phyloP scores from a whole-genome alignment of 1,284 basidiomycete genomes.

The Mycena citricolor region DNA sequence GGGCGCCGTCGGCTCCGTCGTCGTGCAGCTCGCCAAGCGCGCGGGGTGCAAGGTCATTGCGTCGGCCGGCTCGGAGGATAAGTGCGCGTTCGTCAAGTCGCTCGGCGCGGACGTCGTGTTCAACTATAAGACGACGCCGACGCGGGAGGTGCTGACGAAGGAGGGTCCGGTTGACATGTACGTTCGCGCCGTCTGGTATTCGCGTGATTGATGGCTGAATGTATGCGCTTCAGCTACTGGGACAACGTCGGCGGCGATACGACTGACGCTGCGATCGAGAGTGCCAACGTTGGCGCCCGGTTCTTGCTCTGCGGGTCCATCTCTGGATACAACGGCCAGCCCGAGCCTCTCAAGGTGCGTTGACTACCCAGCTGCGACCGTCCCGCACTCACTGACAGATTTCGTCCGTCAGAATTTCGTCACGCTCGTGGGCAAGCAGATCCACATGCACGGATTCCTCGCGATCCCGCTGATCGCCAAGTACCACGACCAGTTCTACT shows the following conservation, averaged over 20 bases:
- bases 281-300: conserved; percentile 49
- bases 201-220: not conserved
- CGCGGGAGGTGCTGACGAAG: conserved; percentile 39
- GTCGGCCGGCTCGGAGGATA: conserved; percentile 58
- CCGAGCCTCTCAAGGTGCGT: conserved; percentile 32
- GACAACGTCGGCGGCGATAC: conserved; percentile 56
- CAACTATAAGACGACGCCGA: conserved; percentile 56
- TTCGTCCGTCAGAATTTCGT: too few relatives aligned
- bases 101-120: conserved; percentile 58
- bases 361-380: not conserved
- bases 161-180: conserved; percentile 2
- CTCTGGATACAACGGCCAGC: conserved; percentile 29
- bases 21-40: conserved; percentile 49
- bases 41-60: conserved; percentile 59
- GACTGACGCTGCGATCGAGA: conserved; percentile 55
- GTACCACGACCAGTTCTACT: conserved; percentile 47
- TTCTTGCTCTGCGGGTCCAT: conserved; percentile 34
- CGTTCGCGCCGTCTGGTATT: not conserved
- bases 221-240: conserved; percentile 32
- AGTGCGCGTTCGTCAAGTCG: conserved; percentile 51
- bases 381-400: not conserved
- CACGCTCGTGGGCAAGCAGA: too few relatives aligned
- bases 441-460: conserved; percentile 63
- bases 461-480: conserved; percentile 41
- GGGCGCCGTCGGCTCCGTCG: conserved; percentile 37